Base-by-base conservation (phyloP, 2,329 filamentous ascomycete species). In the Pseudonectria foliicola region DNA sequence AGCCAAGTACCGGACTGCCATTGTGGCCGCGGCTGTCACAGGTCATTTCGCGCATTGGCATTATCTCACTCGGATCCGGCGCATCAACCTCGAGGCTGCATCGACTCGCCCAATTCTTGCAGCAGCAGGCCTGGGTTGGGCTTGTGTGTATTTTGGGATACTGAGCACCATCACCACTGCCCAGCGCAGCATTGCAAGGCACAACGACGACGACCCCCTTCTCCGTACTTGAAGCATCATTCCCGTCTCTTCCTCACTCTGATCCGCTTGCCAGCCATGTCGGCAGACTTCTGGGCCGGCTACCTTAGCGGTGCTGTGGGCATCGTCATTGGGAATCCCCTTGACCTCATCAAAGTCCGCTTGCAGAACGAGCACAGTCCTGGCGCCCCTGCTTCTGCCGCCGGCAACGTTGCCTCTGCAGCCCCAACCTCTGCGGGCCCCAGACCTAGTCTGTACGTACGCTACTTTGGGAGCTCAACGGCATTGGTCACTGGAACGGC, bases 271-370 rank as follows among this genome's bases (percentile, higher is more conserved):
- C 13, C 15, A 35, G 35, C n/a, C 29, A 90, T 92, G 85, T 85
- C 85, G 33, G 77, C 86, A 48, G 89, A 95, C 57, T 95, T 95
- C 61, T 94, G 85, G 85, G 85, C 89, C 38, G 88, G 89, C 53
- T 95, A 95, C 61, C 64, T 92, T 42, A 90, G 84, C 55, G 90
- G 90, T 34, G 87, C 84, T 38, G 71, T 82, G 31, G 85, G 87
- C 29, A 95, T 95, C 50, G 66, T 94, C 31, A 82, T 95, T 41
- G 88, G 90, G 43, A 95, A 95, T 52, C 87, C 88, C 3, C 69
- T 95, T 4, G 83, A 89, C 56, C 63, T 88, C 13, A 60, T 67
- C 52, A 69, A 72, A 47, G 52, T 66, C 34, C 82, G 81, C 27
- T 67, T 93, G 3, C 90, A 96, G 69, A 82, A 85, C 37, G 42